Conservation (phyloP, 2,329 filamentous ascomycete genomes). For the Cladophialophora psammophila region DNA sequence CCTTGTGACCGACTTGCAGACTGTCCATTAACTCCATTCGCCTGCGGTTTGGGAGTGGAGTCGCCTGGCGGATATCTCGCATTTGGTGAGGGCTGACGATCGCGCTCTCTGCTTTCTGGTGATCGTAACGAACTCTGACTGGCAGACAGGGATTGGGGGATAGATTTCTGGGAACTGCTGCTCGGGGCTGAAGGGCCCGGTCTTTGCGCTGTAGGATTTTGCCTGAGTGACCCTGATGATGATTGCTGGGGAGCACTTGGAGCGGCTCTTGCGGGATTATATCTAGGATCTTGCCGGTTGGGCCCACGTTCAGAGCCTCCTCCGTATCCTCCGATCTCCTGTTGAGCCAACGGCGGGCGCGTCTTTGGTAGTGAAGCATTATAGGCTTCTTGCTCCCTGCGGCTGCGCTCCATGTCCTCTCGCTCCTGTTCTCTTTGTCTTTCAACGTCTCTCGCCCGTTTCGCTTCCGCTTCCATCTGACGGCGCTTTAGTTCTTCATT, state of each 20-base stretch:
- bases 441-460: conserved; percentile 48
- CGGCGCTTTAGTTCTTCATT: conserved; percentile 57
- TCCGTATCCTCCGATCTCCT: conserved; percentile 80
- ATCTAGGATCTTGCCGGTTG: conserved; percentile 62
- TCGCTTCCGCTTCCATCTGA: conserved; percentile 55
- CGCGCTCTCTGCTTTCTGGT: conserved; percentile 45
- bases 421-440: conserved; percentile 58
- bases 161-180: conserved; percentile 40
- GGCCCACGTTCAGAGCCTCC: conserved; percentile 51
- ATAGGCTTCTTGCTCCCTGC: conserved; percentile 83
- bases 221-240: conserved; percentile 54
- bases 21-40: conserved; percentile 54
- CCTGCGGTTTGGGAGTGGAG: conserved; percentile 45
- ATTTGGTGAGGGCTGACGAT: conserved; percentile 48
- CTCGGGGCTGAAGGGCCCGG: conserved; percentile 76
- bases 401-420: conserved; percentile 65
- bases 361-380: conserved; percentile 87
- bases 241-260: conserved; percentile 73
- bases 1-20: conserved; percentile 53
- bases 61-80: conserved; percentile 46
- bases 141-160: conserved; percentile 38
- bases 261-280: conserved; percentile 84
- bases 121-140: conserved; percentile 47
- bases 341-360: conserved; percentile 81
- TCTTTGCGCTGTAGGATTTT: conserved; percentile 67